Base-by-base conservation (phyloP, 192 early-diverging fungal species). In the Gaertneriomyces semiglobifer region DNA sequence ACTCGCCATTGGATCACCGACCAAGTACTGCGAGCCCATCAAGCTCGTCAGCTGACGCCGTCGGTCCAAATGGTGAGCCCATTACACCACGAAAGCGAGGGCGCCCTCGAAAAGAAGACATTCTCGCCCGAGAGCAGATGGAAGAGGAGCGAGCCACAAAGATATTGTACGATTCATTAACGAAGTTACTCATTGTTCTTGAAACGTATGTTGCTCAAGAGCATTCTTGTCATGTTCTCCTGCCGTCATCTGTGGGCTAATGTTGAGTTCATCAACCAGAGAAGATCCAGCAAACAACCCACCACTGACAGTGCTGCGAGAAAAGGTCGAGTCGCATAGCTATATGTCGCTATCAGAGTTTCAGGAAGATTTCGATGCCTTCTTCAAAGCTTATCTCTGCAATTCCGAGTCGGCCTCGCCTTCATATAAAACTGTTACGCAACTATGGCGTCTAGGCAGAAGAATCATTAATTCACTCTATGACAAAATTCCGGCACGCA, bases 221-320 rank as follows among this genome's bases (percentile, higher is more conserved):
- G 2, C 25, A 33, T 33, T 33, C 25, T 33, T 33, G 25, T 33
- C 25, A 33, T 33, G 25, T 33, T 2, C 25, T 33, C 25, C 25
- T 33, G 25, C 2, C 25, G 25, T 33, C 25, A 33, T 33, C 2
- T 0, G 25, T 33, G 1, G 25, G 25, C 25, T 33, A 33, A 33
- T 38, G 11, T 57, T 50, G 48, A 18, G 12, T 18, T 50, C 14
- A 18, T 50, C 48, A 50, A 50, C 12, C 54, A 68, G 66, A 39
- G 66, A 68, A 53, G 66, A 68, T 52, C 58, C 59, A 48, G 66
- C 33, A 68, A 68, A 61, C 14, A 45, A 19, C 66, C 66, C 44
- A 61, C 61, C 58, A 59, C 59, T 33, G 25, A 33, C 25, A 33
- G 25, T 33, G 25, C 25, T 33, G 25, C 25, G 25, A 38, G 44